Base-by-base conservation (phyloP, 352 stramenopile species). In the Phytopythium helicoides region DNA sequence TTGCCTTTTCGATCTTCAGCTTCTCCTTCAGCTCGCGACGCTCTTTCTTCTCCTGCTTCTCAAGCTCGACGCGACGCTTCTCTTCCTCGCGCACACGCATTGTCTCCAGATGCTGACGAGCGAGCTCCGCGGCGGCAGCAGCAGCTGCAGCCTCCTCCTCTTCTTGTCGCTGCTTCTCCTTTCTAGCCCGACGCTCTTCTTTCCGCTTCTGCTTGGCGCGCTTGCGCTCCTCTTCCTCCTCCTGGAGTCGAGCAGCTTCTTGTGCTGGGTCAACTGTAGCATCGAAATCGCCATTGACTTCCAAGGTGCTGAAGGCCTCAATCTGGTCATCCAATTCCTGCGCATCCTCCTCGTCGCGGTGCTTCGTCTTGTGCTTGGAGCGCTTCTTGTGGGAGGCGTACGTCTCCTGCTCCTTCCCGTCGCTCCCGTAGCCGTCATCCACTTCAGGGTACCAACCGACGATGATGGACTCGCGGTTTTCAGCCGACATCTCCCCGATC, bases 1-100 rank as follows among this genome's bases (percentile, higher is more conserved):
- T 64, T 1, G 61, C 48, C 37, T 78, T 75, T 26, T 80, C 61
- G 1, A 60, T 54, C 53, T 79, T 75, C 11, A 72, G 21, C 22
- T 70, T 71, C 10, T 71, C 62, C 33, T 73, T 75, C 44, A 73
- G 60, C 33, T 76, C 62, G 18, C 65, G 62, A 4, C 66, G 62
- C 47, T 79, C 59, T 31, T 73, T 70, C 57, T 73, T 76, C 34
- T 66, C 59, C 6, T 68, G 66, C 54, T 75, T 76, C 41, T 73
- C 59, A 23, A 64, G 62, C 50, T 76, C 59, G 12, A 75, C 62
- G 1, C 54, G 65, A n/a, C 31, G 50, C 46, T 79, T 79, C 14
- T 59, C 62, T 18, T 68, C 69, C 35, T 79, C 69, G 22, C 69
- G 66, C 53, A 55, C 56, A 18, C 69, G 69, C 46, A 76, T 69